phyloP scores from a whole-genome alignment of 2,329 filamentous ascomycete species.

The Chaetomium strumarium region DNA sequence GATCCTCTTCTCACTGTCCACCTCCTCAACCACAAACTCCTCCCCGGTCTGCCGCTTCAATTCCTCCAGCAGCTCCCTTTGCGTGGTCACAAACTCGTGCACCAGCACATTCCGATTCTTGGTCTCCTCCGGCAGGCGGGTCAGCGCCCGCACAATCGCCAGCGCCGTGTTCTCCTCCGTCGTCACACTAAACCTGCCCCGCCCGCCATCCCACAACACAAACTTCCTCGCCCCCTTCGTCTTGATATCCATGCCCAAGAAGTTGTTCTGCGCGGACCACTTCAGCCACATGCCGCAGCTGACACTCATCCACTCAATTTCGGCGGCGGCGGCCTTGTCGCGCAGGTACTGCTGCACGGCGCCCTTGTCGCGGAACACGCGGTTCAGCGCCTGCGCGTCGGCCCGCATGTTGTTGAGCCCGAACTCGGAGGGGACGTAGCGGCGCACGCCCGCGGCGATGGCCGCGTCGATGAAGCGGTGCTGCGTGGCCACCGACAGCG shows the following conservation, averaged over 20 bases:
- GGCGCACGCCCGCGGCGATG: constrained; percentile 47
- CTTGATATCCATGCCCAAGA: constrained; percentile 22
- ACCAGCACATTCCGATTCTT: constrained; percentile 30
- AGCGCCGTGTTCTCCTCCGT: constrained; percentile 33
- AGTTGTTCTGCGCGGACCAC: constrained; percentile 27
- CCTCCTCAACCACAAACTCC: constrained; percentile 28
- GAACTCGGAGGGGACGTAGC: constrained; percentile 52
- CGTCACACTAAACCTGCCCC: constrained; percentile 30
- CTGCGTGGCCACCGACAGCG: constrained; percentile 35
- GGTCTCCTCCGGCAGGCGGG: constrained; percentile 27
- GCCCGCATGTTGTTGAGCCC: constrained; percentile 31
- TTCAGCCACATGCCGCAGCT: constrained; percentile 28
- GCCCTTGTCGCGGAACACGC: constrained; percentile 27
- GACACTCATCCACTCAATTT: constrained; percentile 30
- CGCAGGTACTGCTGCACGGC: constrained; percentile 27
- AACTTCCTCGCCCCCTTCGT: constrained; percentile 17
- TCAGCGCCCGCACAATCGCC: constrained; percentile 27
- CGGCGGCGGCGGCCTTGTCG: constrained; percentile 21
- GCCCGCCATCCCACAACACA: constrained; percentile 31
- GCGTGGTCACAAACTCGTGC: constrained; percentile 31
- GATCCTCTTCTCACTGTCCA: constrained; percentile 26
- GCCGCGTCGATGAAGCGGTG: constrained; percentile 49
- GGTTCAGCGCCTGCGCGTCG: constrained; percentile 25
- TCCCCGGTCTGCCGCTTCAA: constrained; percentile 44
- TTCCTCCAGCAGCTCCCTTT: constrained; percentile 37